These are phyloP conservation scores for Pseudopyricularia cyperi DNA, from an alignment of 2,329 filamentous ascomycete species.

Conservation along the genomic window DNA sequence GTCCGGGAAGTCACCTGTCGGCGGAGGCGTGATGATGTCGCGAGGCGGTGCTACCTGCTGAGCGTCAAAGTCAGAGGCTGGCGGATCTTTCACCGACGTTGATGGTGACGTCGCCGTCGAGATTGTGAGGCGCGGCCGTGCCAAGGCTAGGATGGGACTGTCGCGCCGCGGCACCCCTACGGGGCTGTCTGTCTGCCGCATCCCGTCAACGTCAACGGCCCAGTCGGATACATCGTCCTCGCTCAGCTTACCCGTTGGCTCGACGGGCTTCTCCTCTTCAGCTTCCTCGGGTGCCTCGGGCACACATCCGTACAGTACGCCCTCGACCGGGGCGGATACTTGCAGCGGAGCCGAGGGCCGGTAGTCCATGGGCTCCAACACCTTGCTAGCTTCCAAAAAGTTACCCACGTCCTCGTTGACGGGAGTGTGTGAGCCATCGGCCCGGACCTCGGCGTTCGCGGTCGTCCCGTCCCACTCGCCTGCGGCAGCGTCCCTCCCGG, in stretches of 20 bases:
- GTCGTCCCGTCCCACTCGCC: not conserved
- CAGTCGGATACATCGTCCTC: not conserved
- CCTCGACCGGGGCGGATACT: not conserved
- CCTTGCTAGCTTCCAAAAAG: not conserved
- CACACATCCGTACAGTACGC: not conserved
- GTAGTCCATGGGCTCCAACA: not conserved
- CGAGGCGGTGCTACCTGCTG: not conserved
- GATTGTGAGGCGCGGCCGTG: slow-evolving; percentile 1
- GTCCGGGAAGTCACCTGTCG: slow-evolving; percentile 1
- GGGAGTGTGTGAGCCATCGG: not conserved
- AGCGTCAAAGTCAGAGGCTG: not conserved
- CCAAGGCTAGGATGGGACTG: not conserved
- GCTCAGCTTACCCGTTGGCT: not conserved
- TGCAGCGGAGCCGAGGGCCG: not conserved
- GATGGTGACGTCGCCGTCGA: not conserved
- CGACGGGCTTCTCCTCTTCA: not conserved
- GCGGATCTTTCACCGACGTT: not conserved
- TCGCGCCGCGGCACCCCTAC: not conserved
- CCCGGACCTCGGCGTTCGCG: not conserved
- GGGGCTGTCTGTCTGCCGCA: not conserved
- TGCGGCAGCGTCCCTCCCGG: not conserved
- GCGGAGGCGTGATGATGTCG: not conserved
- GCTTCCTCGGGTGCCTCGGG: not conserved
- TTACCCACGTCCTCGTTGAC: not conserved
- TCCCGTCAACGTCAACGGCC: not conserved